Percentiles rank a stretch among this genome's conserved stretches.
Evolutionary conservation across 2,329 filamentous ascomycete species (phyloP).

Genomic region (Coniochaeta sp.): DNA sequence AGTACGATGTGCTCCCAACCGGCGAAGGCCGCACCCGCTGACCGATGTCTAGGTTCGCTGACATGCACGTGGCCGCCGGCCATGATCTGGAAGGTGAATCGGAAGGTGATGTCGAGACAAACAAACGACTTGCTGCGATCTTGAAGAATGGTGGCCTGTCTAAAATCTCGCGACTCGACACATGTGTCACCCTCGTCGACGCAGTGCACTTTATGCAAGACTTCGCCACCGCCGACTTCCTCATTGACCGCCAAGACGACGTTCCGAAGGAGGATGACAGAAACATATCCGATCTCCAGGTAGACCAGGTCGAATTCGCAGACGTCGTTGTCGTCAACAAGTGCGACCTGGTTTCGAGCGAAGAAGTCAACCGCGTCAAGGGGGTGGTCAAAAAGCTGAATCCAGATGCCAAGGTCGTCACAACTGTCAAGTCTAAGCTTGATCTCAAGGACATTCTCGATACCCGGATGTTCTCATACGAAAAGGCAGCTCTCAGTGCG

Average conservation of each 20-base stretch:
- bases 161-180: conserved; percentile 60
- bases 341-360: conserved; percentile 46
- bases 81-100: conserved; percentile 19
- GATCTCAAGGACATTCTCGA: conserved; percentile 57
- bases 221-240: conserved; percentile 62
- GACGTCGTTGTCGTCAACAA: conserved; percentile 70
- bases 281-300: conserved; percentile 68
- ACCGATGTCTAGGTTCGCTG: conserved; percentile 16
- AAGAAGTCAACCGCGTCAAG: conserved; percentile 34
- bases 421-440: conserved; percentile 51
- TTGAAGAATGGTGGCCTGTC: conserved; percentile 53
- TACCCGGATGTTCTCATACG: conserved; percentile 57
- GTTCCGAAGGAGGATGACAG: conserved; percentile 62
- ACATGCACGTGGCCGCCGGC: conserved; percentile 19
- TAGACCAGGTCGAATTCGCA: conserved; percentile 72
- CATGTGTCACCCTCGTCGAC: conserved; percentile 66
- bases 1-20: neutral
- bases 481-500: conserved; percentile 55
- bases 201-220: conserved; percentile 66
- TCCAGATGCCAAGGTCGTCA: conserved; percentile 56
- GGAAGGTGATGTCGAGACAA: conserved; percentile 11
- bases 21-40: neutral
- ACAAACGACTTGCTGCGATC: conserved; percentile 14
- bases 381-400: conserved; percentile 56
- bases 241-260: conserved; percentile 56